Conservation (phyloP, 1,139 yeast genomes). For the Scheffersomyces quercinus region DNA sequence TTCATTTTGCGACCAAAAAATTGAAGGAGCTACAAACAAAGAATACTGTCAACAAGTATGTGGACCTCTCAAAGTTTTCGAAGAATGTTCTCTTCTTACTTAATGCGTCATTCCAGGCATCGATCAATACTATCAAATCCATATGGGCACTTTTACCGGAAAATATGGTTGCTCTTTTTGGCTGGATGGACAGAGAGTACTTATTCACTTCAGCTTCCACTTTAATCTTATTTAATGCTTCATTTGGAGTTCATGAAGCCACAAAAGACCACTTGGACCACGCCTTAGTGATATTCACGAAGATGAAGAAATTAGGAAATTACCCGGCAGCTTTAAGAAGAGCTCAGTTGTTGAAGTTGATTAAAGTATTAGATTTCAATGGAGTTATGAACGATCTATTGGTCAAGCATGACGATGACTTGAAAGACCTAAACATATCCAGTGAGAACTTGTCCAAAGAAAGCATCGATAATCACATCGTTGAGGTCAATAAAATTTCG, state of each 20-base stretch:
- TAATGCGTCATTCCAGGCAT: conserved; percentile 82
- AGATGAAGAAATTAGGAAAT: conserved; percentile 74
- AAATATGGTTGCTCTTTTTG: conserved; percentile 79
- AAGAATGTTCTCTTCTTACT: conserved; percentile 65
- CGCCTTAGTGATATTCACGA: conserved; percentile 67
- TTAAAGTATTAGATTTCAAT: conserved; percentile 66
- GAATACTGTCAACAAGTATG: conserved; percentile 49
- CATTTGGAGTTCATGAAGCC: conserved; percentile 81
- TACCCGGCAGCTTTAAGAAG: conserved; percentile 76
- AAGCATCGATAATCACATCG: conserved; percentile 11
- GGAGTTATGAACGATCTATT: conserved; percentile 61
- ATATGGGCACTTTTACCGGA: conserved; percentile 73
- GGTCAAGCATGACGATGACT: conserved; percentile 56
- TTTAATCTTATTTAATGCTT: conserved; percentile 69
- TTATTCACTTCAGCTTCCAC: conserved; percentile 81
- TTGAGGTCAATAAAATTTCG: conserved; percentile 10
- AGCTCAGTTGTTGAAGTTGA: conserved; percentile 67
- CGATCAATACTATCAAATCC: conserved; percentile 73
- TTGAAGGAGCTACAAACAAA: conserved; percentile 50
- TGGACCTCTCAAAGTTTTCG: conserved; percentile 70
- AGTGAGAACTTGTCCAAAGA: conserved; percentile 1
- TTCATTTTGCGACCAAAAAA: conserved; percentile 75
- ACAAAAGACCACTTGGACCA: conserved; percentile 73
- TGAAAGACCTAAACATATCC: conserved; percentile 2
- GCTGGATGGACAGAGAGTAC: conserved; percentile 89